Evolutionary conservation across 305 asterid genomes (phyloP), one percentile per base, ranked within the genome.

Genomic region (Solanum hybrid): DNA sequence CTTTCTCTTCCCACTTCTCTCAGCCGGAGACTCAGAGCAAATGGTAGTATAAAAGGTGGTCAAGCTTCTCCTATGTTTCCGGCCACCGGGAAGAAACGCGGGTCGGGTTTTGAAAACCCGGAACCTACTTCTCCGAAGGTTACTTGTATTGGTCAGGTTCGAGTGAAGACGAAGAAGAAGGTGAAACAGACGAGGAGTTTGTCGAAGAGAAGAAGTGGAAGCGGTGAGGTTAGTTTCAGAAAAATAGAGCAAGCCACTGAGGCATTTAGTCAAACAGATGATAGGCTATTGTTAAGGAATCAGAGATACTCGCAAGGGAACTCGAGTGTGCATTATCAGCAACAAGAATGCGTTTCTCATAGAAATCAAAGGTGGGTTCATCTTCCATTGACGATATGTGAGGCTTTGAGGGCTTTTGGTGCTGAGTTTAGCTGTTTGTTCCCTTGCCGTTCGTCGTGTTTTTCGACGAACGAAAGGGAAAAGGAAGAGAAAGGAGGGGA

Each of bases 71-170:
- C 99, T 10, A 94, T 96, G 87, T 92, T 95, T 90, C 89, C 96
- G 10, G 71, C 94, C 29, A 87, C 91, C 35, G 93, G 93, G 16
- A 95, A 94, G 90, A 96, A 95, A 85, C 89, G 94, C 24, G 98
- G 97, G 11, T 91, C 95, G 73, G 96, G 90, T 4, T 96, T 94
- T 64, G 99, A 97, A 12, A 96, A 96, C 90, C 98, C 98, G 0
- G 99, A 96, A 86, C 99, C 99, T 1, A 94, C 99, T 90, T 97
- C 99, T 2, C 99, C 99, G 1, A 97, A 97, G 82, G 99, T 97
- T 17, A 97, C 99, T 27, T 96, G 99, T 92, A 97, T 97, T 64
- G 99, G 99, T 4, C 99, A 96, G 24, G 99, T 97, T 3, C 91
- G 99, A 14, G 99, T 97, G 24, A 97, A 97, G 91, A 93, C 98